Base-by-base conservation (phyloP, 164 flowering plant genomes). In the Amborella trichopoda region DNA sequence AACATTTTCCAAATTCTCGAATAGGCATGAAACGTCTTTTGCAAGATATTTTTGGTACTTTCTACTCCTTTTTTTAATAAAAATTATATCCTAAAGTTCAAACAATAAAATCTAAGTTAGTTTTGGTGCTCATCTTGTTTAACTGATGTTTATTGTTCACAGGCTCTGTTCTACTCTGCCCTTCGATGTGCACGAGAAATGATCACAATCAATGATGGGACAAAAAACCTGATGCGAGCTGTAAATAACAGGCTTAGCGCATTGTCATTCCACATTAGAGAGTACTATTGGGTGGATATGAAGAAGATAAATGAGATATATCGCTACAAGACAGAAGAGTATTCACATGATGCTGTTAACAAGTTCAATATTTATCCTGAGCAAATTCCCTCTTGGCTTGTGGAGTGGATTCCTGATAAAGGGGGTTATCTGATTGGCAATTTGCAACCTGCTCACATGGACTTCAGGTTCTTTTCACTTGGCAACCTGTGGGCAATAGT, bases 351-450 rank as follows among this genome's bases (percentile, higher is more conserved):
- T 40, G 96, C 96, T 18, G 73, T 63, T 53, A 87, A 87, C 70
- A 87, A 83, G 71, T 87, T 87, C 73, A 87, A 87, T 39, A 87
- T 87, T 25, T 87, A 87, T 60, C 94, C 96, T 9, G 96, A 87
- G 11, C 96, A 87, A 59, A 83, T 87, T 45, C 94, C 96, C 44
- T 16, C 57, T 17, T 87, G 96, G 96, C 70, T 87, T 6, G 75
- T 83, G 40, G 90, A 87, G 41, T 87, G 96, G 96, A 53, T 83
- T 52, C 90, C 94, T 12, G 96, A 83, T 52, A 58, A 61, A 52
- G 88, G 88, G 28, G 96, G 96, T 5, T 87, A 81, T 68, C 60
- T 87, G 36, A 72, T 83, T 25, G 96, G 96, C 44, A 87, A 87
- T 63, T 69, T 87, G 16, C 94, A 87, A 61, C 96, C 96, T 2